Base-by-base conservation (phyloP, 148 eudicot species). In the Cornus florida region DNA sequence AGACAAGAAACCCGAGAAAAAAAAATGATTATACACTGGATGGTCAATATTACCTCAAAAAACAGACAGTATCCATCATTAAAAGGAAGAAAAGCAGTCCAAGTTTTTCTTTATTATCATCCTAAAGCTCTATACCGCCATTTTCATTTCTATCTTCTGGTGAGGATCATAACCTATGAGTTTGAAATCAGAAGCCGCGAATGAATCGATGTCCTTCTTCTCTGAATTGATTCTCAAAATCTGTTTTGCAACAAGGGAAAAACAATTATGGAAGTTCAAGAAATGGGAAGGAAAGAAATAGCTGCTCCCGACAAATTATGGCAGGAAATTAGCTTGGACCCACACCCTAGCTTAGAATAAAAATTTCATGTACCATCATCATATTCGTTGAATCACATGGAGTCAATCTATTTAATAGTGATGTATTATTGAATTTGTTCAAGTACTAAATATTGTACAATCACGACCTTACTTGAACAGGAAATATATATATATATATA, bases 201-300 rank as follows among this genome's bases (percentile, higher is more conserved):
- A 79, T 2, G 76, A 66, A 43, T 79, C 71, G 28, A 79, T 79
- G 38, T 79, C 81, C 66, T 46, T 72, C 76, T 79, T 79, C 62
- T 60, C 20, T 1, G 59, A 71, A 79, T 79, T 79, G 75, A 79
- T 62, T 62, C 72, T 64, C 76, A 79, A 67, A 39, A 71, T 72
- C 81, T 79, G 76, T 35, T 65, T 76, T 65, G 35, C 60, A 67
- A n/a, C 60, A 67, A 22, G 14, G 17, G 20, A 3, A 28, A 17
- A 33, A 10, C 19, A 5, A 60, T 53, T 35, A 23, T 70, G 28
- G 20, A 24, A 17, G 19, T 12, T 57, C n/a, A 33, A 32, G 7
- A 39, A 73, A 50, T 5, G 19, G 35, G 43, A 64, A 43, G 2
- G 28, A 38, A 33, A 35, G 14, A 82, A 32, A 62, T 28, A 71